Evolutionary conservation across 2,329 filamentous ascomycete genomes (phyloP).

Genomic region (Gnomoniopsis sp.): DNA sequence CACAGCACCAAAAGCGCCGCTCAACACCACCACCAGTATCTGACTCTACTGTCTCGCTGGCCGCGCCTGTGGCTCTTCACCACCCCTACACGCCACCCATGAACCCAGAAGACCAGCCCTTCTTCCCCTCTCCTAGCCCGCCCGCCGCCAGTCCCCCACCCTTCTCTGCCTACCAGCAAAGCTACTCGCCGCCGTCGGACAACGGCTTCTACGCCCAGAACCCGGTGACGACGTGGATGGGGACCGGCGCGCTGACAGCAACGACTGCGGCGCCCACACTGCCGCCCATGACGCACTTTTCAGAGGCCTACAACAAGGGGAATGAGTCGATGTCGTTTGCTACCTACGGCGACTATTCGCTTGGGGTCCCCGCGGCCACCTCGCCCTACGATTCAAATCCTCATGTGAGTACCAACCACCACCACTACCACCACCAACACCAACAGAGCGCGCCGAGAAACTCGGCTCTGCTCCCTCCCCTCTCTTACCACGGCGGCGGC

Average conservation of each 20-base stretch:
- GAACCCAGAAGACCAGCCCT: slow-evolving; percentile 59
- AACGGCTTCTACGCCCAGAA: slow-evolving; percentile 29
- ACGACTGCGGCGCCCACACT: slow-evolving; percentile 56
- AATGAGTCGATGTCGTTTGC: slow-evolving; percentile 57
- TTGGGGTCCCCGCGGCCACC: slow-evolving; percentile 60
- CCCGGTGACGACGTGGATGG: slow-evolving; percentile 13
- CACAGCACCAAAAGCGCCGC: slow-evolving; percentile 23
- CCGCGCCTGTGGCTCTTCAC: slow-evolving; percentile 35
- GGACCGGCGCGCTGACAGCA: slow-evolving; percentile 32
- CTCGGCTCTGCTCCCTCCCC: slow-evolving; percentile 19
- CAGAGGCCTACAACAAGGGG: slow-evolving; percentile 64
- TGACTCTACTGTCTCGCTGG: slow-evolving; percentile 29
- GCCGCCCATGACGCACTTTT: slow-evolving; percentile 62
- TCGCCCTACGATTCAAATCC: slow-evolving; percentile 66
- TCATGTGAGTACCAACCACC: slow-evolving; percentile 67
- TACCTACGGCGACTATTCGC: slow-evolving; percentile 64
- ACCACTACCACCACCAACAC: slow-evolving; percentile 32
- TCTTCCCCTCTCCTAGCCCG: slow-evolving; percentile 48
- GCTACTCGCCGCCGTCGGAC: slow-evolving; percentile 66
- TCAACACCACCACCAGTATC: slow-evolving; percentile 22
- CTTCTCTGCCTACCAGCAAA: slow-evolving; percentile 59
- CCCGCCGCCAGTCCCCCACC: slow-evolving; percentile 52
- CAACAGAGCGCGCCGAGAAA: slow-evolving; percentile 8
- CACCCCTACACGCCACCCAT: slow-evolving; percentile 61
- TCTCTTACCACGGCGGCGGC: slow-evolving; percentile 20